Conservation (phyloP, 2,329 filamentous ascomycete species). For the Hypoxylon sp. region DNA sequence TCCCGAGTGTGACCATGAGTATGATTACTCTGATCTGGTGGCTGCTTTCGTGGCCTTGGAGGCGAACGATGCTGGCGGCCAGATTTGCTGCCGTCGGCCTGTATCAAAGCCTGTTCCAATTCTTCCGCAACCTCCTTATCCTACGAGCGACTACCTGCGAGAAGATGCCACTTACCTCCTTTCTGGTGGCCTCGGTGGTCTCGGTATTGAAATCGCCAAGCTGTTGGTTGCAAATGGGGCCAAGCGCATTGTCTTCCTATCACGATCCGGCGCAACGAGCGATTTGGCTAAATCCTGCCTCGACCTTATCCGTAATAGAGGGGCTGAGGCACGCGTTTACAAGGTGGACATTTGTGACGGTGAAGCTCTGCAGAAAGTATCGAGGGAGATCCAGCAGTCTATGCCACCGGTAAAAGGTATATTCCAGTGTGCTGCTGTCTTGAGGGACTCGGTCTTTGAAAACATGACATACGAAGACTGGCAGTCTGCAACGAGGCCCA, state of each 20-base stretch:
- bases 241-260: slow-evolving; percentile 67
- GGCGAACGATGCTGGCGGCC: slow-evolving; percentile 10
- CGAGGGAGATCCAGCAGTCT: slow-evolving; percentile 41
- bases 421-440: slow-evolving; percentile 58
- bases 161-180: slow-evolving; percentile 66
- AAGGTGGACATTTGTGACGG: slow-evolving; percentile 62
- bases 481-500: slow-evolving; percentile 62
- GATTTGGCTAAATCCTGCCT: slow-evolving; percentile 48
- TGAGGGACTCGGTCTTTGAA: slow-evolving; percentile 49
- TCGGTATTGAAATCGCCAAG: slow-evolving; percentile 68
- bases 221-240: slow-evolving; percentile 67
- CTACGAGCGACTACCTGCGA: slow-evolving; percentile 26
- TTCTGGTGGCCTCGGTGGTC: slow-evolving; percentile 70
- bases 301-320: slow-evolving; percentile 55
- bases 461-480: slow-evolving; percentile 57
- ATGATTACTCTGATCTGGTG: slow-evolving; percentile 38
- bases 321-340: slow-evolving; percentile 56
- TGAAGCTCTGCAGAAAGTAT: slow-evolving; percentile 47
- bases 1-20: slow-evolving; percentile 8
- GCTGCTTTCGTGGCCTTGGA: slow-evolving; percentile 35
- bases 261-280: slow-evolving; percentile 60
- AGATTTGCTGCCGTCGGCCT: slow-evolving; percentile 31
- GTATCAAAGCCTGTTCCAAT: slow-evolving; percentile 31
- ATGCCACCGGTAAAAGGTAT: slow-evolving; percentile 59
- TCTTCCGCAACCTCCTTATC: slow-evolving; percentile 23